Evolutionary conservation across 352 stramenopile genomes (phyloP).

Genomic region (Phytophthora sojae): DNA sequence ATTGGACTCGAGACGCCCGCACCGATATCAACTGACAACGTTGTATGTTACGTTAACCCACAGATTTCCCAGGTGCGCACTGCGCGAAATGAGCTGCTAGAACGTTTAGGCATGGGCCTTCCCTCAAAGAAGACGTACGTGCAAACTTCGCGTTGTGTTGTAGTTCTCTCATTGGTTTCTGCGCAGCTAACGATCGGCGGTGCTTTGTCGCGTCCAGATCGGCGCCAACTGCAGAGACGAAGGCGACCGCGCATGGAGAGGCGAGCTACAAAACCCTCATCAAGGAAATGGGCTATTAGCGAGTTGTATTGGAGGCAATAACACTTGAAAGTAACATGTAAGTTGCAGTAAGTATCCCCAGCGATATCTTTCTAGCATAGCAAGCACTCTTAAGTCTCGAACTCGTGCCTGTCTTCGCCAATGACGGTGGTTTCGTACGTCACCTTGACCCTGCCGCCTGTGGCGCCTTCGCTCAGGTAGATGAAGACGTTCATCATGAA

Average conservation of each 20-base stretch:
- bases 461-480: slow-evolving; percentile 78
- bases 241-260: slow-evolving; percentile 12
- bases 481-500: slow-evolving; percentile 87
- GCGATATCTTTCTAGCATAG: slow-evolving; percentile 4
- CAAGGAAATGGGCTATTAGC: slow-evolving; percentile 82
- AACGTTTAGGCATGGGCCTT: slow-evolving; percentile 69
- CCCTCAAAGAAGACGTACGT: slow-evolving; percentile 70
- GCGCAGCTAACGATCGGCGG: not conserved
- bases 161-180: not conserved
- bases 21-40: not conserved
- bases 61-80: slow-evolving; percentile 62
- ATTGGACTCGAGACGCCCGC: not conserved
- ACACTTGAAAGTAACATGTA: slow-evolving; percentile 10
- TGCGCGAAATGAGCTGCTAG: slow-evolving; percentile 68
- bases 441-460: slow-evolving; percentile 70
- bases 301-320: slow-evolving; percentile 8
- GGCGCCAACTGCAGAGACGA: slow-evolving; percentile 1
- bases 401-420: slow-evolving; percentile 34
- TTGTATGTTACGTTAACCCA: not conserved
- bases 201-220: not conserved
- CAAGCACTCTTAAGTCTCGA: slow-evolving; percentile 31
- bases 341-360: slow-evolving; percentile 27
- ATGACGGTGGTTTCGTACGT: slow-evolving; percentile 61
- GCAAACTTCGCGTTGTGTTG: not conserved
- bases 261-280: slow-evolving; percentile 70